Conservation (phyloP, 1,284 basidiomycete genomes). For the Ustilago esculenta region DNA sequence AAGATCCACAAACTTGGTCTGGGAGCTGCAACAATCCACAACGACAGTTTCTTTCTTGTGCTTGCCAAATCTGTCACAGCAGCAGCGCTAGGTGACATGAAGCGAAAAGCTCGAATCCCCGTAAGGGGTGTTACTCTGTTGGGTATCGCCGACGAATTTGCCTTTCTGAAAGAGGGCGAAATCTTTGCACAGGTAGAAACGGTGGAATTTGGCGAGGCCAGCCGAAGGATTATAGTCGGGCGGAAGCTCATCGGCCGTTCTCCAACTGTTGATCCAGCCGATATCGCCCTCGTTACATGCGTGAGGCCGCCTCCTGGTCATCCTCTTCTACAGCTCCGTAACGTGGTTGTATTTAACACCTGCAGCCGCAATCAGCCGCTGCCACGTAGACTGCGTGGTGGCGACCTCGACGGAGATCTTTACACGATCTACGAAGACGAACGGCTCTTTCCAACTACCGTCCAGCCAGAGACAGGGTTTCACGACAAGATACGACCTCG, state of each 20-base stretch:
- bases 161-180: slow-evolving; percentile 33
- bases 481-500: slow-evolving; percentile 71
- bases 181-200: slow-evolving; percentile 37
- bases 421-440: slow-evolving; percentile 70
- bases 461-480: slow-evolving; percentile 1
- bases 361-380: slow-evolving; percentile 22
- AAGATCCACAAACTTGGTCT: slow-evolving; percentile 26
- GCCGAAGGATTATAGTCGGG: slow-evolving; percentile 23
- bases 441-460: slow-evolving; percentile 71
- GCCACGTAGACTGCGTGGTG: slow-evolving; percentile 36
- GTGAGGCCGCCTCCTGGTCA: slow-evolving; percentile 32
- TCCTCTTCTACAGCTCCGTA: slow-evolving; percentile 41
- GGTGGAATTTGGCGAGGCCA: slow-evolving; percentile 10
- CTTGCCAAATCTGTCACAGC: slow-evolving; percentile 20
- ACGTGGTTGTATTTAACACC: slow-evolving; percentile 48
- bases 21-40: slow-evolving; percentile 1
- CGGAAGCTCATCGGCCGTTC: slow-evolving; percentile 41
- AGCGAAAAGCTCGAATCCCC: slow-evolving; percentile 40
- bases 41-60: slow-evolving; percentile 28
- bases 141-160: slow-evolving; percentile 46
- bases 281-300: slow-evolving; percentile 36
- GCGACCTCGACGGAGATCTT: slow-evolving; percentile 51
- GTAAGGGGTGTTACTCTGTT: slow-evolving; percentile 30
- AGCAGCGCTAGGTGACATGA: slow-evolving; percentile 43
- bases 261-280: slow-evolving; percentile 45